Evolutionary conservation across 2,329 filamentous ascomycete genomes (phyloP), one percentile per base, ranked within the genome.

Genomic region (Monilinia polystroma): DNA sequence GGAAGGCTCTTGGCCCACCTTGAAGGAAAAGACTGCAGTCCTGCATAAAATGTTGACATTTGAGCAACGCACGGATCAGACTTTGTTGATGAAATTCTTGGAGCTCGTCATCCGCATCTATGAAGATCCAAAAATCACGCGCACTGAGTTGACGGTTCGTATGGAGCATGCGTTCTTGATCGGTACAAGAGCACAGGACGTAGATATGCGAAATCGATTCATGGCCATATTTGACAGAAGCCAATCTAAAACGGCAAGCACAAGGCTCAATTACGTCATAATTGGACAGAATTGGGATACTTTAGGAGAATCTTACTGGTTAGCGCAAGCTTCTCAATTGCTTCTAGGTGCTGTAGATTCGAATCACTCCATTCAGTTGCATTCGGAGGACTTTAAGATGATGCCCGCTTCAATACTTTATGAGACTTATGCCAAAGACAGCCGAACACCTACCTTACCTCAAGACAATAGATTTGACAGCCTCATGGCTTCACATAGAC

Each of bases 21-120:
- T 99, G 1, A 99, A 99, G 78, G 96, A 99, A 79, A 99, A 99
- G 81, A 98, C 94, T 0, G 96, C 96, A 1, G 95, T 99, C 1
- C 81, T 99, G n/a, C 93, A 96, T 74, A 99, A 99, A 80, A 99
- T 99, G 95, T 81, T 98, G 20, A 89, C 93, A 0, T 99, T 99
- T 72, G 95, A 99, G 78, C 87, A 91, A 67, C 86, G 95, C 51
- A 80, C 85, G 38, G 94, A 98, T 75, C 86, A 89, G 43, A 92
- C 90, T 0, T 89, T 99, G 80, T 83, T 99, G 67, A 93, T 90
- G 72, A 94, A 94, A 76, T 99, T 98, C 80, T 83, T 99, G 67
- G 91, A 98, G 71, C 86, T 99, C 35, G 95, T 99, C 35, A 96
- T 99, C 72, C 89, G 93, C 59, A 97, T 99, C 68, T 99, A 99